Base-by-base conservation (phyloP, 2,329 filamentous ascomycete genomes). In the Coniosporium tulheliwenetii region DNA sequence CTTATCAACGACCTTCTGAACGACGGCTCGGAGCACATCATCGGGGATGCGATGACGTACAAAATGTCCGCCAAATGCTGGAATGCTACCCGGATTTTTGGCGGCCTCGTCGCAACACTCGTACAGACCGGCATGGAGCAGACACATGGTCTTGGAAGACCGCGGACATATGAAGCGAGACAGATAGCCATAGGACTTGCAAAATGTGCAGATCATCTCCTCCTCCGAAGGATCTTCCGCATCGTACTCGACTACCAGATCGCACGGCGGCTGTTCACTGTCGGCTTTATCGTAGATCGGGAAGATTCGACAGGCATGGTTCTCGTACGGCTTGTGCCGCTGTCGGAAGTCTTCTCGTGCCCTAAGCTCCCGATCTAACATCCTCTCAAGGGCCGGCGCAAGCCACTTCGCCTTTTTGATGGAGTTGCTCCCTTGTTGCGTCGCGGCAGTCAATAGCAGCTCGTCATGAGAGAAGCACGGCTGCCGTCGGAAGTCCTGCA, bases 391-490 rank as follows among this genome's bases (percentile, higher is more conserved):
- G 1, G 91, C 91, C 0, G 89, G 89, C 2, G 81, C 83, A 12
- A 98, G 70, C 91, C 91, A 98, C 61, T 91, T 94, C 1, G 91
- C 85, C 2, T 85, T 95, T 50, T 85, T 83, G 42, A 98, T 96
- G 0, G 76, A 78, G 2, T 78, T 73, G 49, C 86, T 79, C 37
- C 66, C 19, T 7, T 26, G 19, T 51, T 76, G 81, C 48, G 85
- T 78, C 5, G 87, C 85, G 7, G 91, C 91, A 2, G 89, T 95
- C 65, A 93, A 79, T 3, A 98, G 68, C 15, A 98, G 65, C 58
- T 98, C 91, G 52, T 98, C 91, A 49, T 98, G 91, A 0, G 89
- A 96, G 58, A 98, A 98, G 58, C 91, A 96, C 1, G 91, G 86
- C 48, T 95, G 87, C 42, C 87, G 77, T 42, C 89, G 75, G 58